Evolutionary conservation across 176 grass and related monocot genomes (phyloP), one percentile per base, ranked within the genome.

Genomic region (Phoenix dactylifera): DNA sequence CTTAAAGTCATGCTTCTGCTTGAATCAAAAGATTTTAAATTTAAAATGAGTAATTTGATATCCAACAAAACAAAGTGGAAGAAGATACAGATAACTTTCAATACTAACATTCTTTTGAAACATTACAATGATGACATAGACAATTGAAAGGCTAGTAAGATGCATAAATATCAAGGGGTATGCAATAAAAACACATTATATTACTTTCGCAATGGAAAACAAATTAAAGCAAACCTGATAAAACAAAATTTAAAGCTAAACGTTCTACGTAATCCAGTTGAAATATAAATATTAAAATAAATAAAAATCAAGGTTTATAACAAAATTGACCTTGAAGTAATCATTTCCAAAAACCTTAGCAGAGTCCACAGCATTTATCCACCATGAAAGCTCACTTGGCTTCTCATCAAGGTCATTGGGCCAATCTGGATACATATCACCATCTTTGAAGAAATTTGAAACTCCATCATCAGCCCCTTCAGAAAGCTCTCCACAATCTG

Each of bases 1-100:
- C 64, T 98, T 98, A 62, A 85, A 98, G 60, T 98, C 87, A 54
- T 83, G 84, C 72, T 89, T 98, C 87, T 97, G 78, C 60, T 73
- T 19, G 57, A 58, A 19, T 1, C 64, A 6, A 63, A 61, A 44
- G 35, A 29, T 15, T 71, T 22, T 69, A 77, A 54, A 57, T 70
- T 67, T 56, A 6, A 39, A 7, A 10, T 44, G 35, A 44, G 7
- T 7, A 44, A 44, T 12, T 44, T 44, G 9, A 44, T 10, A 12
- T 44, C 35, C 35, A 44, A 12, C 35, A 44, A 44, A 44, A 44
- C 35, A 7, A 44, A 44, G 35, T 10, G 5, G 35, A 44, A 44
- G 7, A 44, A 44, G 35, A 44, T 44, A 44, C 7, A 10, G 9
- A 44, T 12, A 12, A 10, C 35, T 12, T 44, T 12, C 9, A 9